Evolutionary conservation across 1,284 basidiomycete species (phyloP).

Genomic region (Marasmius oreades): DNA sequence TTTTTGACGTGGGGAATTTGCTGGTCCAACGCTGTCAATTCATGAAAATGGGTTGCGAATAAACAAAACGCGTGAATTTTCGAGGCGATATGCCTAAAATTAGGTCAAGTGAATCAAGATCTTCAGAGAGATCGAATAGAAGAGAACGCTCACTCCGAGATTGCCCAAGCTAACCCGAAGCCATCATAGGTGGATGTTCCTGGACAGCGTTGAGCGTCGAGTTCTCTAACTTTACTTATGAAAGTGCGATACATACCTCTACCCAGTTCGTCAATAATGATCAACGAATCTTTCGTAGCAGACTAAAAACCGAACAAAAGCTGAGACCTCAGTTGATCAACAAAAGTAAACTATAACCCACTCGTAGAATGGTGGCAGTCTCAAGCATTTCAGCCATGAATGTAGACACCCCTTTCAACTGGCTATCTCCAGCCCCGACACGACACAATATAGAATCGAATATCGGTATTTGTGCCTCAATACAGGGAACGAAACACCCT

Average conservation of each 20-base stretch:
- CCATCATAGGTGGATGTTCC: conserved; percentile 99
- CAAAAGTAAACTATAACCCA: conserved; percentile 30
- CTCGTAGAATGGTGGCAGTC: conserved; percentile 92
- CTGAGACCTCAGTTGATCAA: background rate
- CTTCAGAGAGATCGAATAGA: background rate
- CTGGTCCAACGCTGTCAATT: conserved; percentile 89
- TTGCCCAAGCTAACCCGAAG: conserved; percentile 98
- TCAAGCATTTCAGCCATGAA: conserved; percentile 99
- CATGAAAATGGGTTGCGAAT: conserved; percentile 98
- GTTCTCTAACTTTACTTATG: background rate
- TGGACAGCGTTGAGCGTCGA: conserved; percentile 23
- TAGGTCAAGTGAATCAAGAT: background rate
- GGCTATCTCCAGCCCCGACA: conserved; percentile 97
- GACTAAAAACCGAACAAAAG: conserved; percentile 45
- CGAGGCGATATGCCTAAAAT: conserved; percentile 81
- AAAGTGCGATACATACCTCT: conserved; percentile 51
- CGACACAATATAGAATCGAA: conserved; percentile 97
- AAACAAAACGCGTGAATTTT: conserved; percentile 91
- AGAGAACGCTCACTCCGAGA: conserved; percentile 75
- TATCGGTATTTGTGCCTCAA: conserved; percentile 81
- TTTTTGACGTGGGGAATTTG: conserved; percentile 90
- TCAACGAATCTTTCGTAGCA: conserved; percentile 88
- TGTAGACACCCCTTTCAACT: conserved; percentile 96
- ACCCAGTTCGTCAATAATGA: conserved; percentile 98
- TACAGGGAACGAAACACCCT: conserved; percentile 93